Evolutionary conservation across 2,329 filamentous ascomycete genomes (phyloP).

Genomic region (Epicoccum nigrum): DNA sequence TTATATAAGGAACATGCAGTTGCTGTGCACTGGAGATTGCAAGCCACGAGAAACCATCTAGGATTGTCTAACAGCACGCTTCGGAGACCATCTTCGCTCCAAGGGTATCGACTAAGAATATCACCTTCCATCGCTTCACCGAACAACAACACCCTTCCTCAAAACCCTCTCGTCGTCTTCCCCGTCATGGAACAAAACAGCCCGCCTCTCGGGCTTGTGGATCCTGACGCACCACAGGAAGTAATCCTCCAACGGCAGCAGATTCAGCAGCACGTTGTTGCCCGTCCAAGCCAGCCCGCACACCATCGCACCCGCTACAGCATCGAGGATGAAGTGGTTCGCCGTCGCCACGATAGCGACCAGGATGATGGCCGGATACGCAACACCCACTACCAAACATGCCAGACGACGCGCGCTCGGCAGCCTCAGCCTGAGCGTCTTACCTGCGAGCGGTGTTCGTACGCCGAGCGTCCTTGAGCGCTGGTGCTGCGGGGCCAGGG

Average conservation of each 20-base stretch:
- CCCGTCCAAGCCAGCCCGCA: slow-evolving; percentile 68
- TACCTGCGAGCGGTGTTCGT: slow-evolving; percentile 33
- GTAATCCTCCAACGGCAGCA: slow-evolving; percentile 70
- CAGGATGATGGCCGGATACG: slow-evolving; percentile 70
- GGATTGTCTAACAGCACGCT: too few species aligned
- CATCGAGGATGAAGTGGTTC: slow-evolving; percentile 75
- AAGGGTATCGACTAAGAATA: not conserved
- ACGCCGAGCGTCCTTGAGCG: slow-evolving; percentile 47
- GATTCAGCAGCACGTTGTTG: slow-evolving; percentile 64
- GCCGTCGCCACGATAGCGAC: slow-evolving; percentile 73
- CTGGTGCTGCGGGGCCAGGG: slow-evolving; percentile 61
- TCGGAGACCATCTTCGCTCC: not conserved
- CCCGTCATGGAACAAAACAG: slow-evolving; percentile 24
- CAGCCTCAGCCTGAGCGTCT: slow-evolving; percentile 46
- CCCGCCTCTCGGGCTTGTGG: slow-evolving; percentile 62
- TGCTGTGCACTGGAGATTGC: too few species aligned
- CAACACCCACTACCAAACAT: slow-evolving; percentile 60
- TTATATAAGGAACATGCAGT: too few species aligned
- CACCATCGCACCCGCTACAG: slow-evolving; percentile 70
- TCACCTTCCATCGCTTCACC: not conserved
- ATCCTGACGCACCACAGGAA: slow-evolving; percentile 68
- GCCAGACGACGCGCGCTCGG: slow-evolving; percentile 59
- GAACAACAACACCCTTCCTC: slow-evolving; percentile 25
- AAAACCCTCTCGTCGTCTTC: slow-evolving; percentile 30
- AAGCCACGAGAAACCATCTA: too few species aligned